Conservation (phyloP, 345 rosid species). For the Syzygium jambos region DNA sequence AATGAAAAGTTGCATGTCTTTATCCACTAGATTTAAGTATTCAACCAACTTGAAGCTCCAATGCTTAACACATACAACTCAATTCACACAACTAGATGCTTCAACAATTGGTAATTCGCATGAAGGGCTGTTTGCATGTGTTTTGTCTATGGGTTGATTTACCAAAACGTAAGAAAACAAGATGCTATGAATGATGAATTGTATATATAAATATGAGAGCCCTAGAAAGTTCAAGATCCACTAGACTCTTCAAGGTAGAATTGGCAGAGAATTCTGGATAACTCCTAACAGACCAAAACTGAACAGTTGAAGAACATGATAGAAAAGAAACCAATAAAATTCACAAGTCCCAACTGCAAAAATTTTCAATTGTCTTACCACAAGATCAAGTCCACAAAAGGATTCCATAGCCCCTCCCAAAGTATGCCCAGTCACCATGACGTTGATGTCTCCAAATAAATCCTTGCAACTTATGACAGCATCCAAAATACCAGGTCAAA, state of each 20-base stretch:
- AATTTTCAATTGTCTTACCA: conserved; percentile 19
- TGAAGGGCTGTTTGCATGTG: not conserved
- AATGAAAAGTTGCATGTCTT: too few relatives aligned
- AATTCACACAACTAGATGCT: not conserved
- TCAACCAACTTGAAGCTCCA: too few relatives aligned
- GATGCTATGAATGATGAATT: not conserved
- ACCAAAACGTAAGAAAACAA: not conserved
- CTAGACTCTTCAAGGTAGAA: not conserved
- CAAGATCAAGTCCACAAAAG: conserved; percentile 78
- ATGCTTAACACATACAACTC: too few relatives aligned
- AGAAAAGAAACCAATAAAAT: not conserved
- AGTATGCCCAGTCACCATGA: conserved; percentile 89
- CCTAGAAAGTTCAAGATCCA: not conserved
- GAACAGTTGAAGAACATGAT: not conserved
- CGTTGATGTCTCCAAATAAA: conserved; percentile 46
- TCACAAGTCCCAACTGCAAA: too few relatives aligned
- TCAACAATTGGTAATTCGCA: too few relatives aligned
- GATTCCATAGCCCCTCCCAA: conserved; percentile 96
- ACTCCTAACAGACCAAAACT: not conserved
- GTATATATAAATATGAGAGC: not conserved
- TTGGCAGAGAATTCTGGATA: not conserved
- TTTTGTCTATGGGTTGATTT: not conserved
- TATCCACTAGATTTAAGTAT: too few relatives aligned
- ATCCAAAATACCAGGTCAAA: conserved; percentile 58
- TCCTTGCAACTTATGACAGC: conserved; percentile 53